Conservation (phyloP, 1,284 basidiomycete species). For the Rhodotorula sp. region DNA sequence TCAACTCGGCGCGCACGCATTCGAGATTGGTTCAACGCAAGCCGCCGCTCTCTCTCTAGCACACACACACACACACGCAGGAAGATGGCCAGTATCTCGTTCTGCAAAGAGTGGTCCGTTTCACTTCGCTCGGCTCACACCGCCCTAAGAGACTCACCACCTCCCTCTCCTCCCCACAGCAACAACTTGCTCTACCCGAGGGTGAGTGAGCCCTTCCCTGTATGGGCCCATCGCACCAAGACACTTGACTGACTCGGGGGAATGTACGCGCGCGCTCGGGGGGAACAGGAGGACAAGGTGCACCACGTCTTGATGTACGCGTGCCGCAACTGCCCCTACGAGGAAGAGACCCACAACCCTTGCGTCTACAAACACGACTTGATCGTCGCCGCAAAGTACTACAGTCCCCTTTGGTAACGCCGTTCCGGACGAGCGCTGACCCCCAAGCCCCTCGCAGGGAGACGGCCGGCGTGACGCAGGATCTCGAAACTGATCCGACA, state of each 20-base stretch:
- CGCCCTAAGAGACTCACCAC: background rate
- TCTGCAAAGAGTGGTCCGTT: constrained; percentile 14
- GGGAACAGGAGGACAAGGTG: constrained; percentile 70
- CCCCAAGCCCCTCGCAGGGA: constrained; percentile 70
- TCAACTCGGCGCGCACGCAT: background rate
- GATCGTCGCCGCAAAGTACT: constrained; percentile 91
- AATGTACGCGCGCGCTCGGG: background rate
- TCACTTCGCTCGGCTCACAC: background rate
- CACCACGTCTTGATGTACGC: constrained; percentile 85
- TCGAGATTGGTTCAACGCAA: background rate
- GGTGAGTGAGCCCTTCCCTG: too few relatives aligned
- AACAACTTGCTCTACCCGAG: constrained; percentile 80
- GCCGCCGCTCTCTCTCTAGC: background rate
- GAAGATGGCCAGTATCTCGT: constrained; percentile 8
- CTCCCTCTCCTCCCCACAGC: constrained; percentile 1
- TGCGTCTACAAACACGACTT: constrained; percentile 93
- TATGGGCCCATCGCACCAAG: too few relatives aligned
- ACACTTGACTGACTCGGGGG: background rate
- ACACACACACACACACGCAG: background rate
- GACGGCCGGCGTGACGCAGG: constrained; percentile 85
- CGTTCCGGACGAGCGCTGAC: too few relatives aligned
- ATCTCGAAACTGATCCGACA: constrained; percentile 87
- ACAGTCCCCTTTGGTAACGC: too few relatives aligned
- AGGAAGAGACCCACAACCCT: constrained; percentile 79
- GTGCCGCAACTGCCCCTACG: constrained; percentile 87